Base-by-base conservation (phyloP, 2,329 filamentous ascomycete genomes). In the Hypoxylon sp. region DNA sequence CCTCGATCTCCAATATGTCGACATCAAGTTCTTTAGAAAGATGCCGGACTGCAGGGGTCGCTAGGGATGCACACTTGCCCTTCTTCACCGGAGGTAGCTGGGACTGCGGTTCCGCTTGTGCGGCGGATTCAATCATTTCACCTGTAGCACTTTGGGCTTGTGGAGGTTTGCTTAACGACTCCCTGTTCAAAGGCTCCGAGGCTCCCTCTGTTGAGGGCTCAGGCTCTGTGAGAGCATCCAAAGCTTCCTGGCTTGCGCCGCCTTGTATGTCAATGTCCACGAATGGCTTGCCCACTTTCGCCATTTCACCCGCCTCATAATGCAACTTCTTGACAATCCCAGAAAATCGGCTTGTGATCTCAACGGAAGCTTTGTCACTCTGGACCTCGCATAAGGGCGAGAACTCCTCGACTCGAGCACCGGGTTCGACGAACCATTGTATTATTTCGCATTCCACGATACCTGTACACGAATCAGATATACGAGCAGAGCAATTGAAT, bases 391-490 rank as follows among this genome's bases (percentile, higher is more conserved):
- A 99, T 51, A 99, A 87, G 67, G 95, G 96, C 74, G 97, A 96
- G 87, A 97, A 99, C 83, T 99, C 95, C 83, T 99, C 94, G 75
- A 99, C 94, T 64, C 92, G 91, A 37, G 96, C 96, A 65, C 94
- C 95, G 54, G 97, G 94, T 82, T 98, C 92, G 72, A 99, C 95
- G 80, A 98, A 99, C 96, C 96, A 99, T 84, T 99, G 96, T 76
- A 98, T 98, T 77, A 99, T 93, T 81, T 99, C 96, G 78, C 96
- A 97, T 83, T 99, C 96, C 78, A 96, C 94, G 77, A 98, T 99
- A 61, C 96, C 96, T 96, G 74, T 46, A 55, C n/a, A 61, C 51
- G 65, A 39, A 73, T 72, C 42, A 62, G 70, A 55, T 74, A 73
- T 29, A 48, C 8, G n/a, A 29, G 31, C n/a, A 22, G 2, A 24